phyloP scores from a whole-genome alignment of 257 asterid species.

The Apocynum venetum region DNA sequence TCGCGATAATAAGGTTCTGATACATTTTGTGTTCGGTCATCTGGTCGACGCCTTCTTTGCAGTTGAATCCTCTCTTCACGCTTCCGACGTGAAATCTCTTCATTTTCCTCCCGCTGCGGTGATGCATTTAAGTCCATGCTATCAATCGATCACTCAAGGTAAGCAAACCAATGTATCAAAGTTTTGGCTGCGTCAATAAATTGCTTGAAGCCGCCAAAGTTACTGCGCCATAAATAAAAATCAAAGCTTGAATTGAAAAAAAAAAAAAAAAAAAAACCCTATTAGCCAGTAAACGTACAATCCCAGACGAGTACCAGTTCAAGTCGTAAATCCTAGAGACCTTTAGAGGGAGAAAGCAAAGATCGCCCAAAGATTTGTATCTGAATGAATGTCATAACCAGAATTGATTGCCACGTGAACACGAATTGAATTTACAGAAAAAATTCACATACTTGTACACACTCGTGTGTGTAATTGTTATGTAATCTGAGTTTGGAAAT shows the following conservation, averaged over 20 bases:
- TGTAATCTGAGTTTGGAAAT: not conserved
- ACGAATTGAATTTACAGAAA: not conserved
- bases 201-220: not conserved
- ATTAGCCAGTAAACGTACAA: not conserved
- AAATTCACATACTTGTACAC: not conserved
- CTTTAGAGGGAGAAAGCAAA: not conserved
- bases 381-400: constrained; percentile 5
- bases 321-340: constrained; percentile 22
- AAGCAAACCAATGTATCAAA: constrained; percentile 39
- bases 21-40: constrained; percentile 56
- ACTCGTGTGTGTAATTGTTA: not conserved
- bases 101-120: constrained; percentile 93
- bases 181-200: not conserved
- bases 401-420: not conserved
- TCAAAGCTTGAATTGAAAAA: not conserved
- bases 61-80: constrained; percentile 84
- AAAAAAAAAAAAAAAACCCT: constrained; percentile 11
- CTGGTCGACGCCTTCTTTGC: constrained; percentile 56
- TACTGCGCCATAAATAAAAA: not conserved
- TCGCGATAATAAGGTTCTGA: constrained; percentile 50
- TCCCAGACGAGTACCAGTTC: not conserved
- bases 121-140: constrained; percentile 96
- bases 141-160: constrained; percentile 41
- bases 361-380: constrained; percentile 13
- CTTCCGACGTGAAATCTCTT: constrained; percentile 41